Evolutionary conservation across 2,329 filamentous ascomycete genomes (phyloP), one percentile per base, ranked within the genome.

Genomic region (Cercospora canescens): DNA sequence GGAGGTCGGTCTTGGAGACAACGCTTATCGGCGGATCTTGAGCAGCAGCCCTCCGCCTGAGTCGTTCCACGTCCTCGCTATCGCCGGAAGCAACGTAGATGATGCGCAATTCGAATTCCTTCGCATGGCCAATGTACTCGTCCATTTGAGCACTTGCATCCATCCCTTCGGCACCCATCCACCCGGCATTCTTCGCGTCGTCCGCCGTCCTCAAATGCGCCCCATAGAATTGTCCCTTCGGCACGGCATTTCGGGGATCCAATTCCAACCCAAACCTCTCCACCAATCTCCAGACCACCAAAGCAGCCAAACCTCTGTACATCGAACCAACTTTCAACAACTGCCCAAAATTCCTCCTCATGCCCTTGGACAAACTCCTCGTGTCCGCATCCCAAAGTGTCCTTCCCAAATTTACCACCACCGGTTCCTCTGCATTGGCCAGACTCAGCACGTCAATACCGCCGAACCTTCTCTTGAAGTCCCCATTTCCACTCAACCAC

Each of bases 41-140:
- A 11, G 76, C 75, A n/a, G 62, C 68, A 3, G 80, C 81, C 63
- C 79, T 78, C 4, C 69, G 61, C 2, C 69, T 67, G 64, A 86
- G 81, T 7, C 69, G 67, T 1, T 74, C 70, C 7, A 81, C 73
- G 57, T 83, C 76, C 9, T 71, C 60, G 2, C 73, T 71, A 18
- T 81, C 79, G 11, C 81, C 81, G 1, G 80, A 81, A 11, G 81
- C 81, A 12, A 83, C 77, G 70, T 82, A 85, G 1, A 81, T 77
- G 12, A 82, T 60, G 0, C 71, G 61, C 1, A 78, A 70, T 3
- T 75, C 73, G 37, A 73, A 63, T 4, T 69, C 50, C 11, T 70
- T 50, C 0, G 80, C 78, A 55, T 79, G 76, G 30, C 72, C 62
- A 24, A 82, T 73, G 66, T 81, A 81, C 1, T 76, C 74, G 3